These are phyloP conservation scores for Pleodorina starrii DNA, from an alignment of 139 green algal species.

Conservation along the genomic window DNA sequence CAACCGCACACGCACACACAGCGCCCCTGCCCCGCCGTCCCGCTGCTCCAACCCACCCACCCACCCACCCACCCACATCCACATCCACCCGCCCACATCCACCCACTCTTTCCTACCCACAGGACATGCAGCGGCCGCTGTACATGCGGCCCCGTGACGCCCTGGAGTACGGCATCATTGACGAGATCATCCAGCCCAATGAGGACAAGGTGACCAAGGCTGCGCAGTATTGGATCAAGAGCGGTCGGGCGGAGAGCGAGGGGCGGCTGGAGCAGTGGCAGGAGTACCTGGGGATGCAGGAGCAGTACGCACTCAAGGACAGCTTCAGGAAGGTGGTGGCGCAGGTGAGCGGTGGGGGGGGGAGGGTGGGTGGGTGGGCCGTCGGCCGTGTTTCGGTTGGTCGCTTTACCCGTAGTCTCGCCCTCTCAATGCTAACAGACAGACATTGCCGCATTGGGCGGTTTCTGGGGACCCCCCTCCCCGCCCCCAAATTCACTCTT, in stretches of 20 bases:
- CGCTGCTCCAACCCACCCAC: too few relatives aligned
- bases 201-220: constrained; percentile 64
- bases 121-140: constrained; percentile 95
- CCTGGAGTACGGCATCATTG: constrained; percentile 95
- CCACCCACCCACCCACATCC: too few relatives aligned
- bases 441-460: too few relatives aligned
- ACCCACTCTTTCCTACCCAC: constrained; percentile 6
- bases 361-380: background rate
- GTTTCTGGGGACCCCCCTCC: too few relatives aligned
- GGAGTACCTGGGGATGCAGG: constrained; percentile 71
- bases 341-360: constrained; percentile 15
- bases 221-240: constrained; percentile 68
- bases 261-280: constrained; percentile 73
- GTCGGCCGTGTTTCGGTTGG: background rate
- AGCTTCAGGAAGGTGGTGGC: constrained; percentile 52
- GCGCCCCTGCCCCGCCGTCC: too few relatives aligned
- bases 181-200: constrained; percentile 86
- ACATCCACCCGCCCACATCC: too few relatives aligned
- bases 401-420: background rate
- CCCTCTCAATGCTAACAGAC: too few relatives aligned
- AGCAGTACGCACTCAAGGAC: constrained; percentile 71
- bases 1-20: too few relatives aligned
- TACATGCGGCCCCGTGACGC: constrained; percentile 96
- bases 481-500: background rate
- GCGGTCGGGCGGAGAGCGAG: constrained; percentile 67